phyloP scores from a whole-genome alignment of 208 protist genomes.

The Crithidia brevicula region DNA sequence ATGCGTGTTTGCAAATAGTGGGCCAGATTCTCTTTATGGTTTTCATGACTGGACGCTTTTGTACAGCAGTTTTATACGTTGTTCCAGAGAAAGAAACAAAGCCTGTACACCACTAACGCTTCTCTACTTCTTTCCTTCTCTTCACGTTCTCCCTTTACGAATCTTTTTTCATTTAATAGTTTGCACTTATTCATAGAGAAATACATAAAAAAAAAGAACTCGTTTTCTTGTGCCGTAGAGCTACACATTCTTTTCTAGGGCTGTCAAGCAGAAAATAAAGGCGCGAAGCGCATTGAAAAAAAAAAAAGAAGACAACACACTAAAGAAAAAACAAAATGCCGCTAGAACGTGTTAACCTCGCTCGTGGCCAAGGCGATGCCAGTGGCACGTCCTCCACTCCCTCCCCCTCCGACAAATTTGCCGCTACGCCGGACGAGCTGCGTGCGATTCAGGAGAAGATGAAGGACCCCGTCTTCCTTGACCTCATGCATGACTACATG shows the following conservation, averaged over 20 bases:
- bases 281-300: not conserved
- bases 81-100: too few relatives aligned
- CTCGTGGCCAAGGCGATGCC: not conserved
- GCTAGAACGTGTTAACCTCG: slow-evolving; percentile 72
- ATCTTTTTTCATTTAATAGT: too few relatives aligned
- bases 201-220: too few relatives aligned
- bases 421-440: slow-evolving; percentile 80
- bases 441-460: slow-evolving; percentile 80
- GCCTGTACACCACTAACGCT: too few relatives aligned
- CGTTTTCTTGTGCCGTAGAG: too few relatives aligned
- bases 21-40: too few relatives aligned
- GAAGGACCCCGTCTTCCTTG: slow-evolving; percentile 89
- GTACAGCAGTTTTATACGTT: too few relatives aligned
- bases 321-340: slow-evolving; percentile 43
- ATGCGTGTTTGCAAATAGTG: too few relatives aligned
- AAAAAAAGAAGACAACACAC: slow-evolving; percentile 18
- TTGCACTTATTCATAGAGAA: too few relatives aligned
- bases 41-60: too few relatives aligned
- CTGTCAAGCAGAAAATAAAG: too few relatives aligned
- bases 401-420: slow-evolving; percentile 36
- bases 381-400: not conserved
- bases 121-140: not conserved
- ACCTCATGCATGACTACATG: slow-evolving; percentile 92
- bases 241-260: too few relatives aligned
- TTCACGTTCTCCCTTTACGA: not conserved